A percentile compares a stretch with the other conserved stretches of the same genome.
Conservation (phyloP, 2,329 filamentous ascomycete species). For the Pseudogymnoascus sp. region DNA sequence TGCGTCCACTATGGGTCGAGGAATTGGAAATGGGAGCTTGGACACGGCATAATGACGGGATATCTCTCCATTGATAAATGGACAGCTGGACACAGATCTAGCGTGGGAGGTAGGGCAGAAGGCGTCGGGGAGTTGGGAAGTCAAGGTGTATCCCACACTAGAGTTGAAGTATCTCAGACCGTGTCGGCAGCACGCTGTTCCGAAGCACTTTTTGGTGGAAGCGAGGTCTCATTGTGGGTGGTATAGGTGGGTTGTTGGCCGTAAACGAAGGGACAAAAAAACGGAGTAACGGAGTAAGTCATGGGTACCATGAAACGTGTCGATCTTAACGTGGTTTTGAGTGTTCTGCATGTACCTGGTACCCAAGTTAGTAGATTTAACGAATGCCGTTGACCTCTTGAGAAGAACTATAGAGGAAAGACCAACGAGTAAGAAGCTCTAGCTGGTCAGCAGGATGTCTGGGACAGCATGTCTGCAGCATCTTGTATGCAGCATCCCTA, state of each 20-base stretch:
- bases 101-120: not conserved
- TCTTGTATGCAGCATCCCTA: conserved; percentile 4
- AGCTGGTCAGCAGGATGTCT: not conserved
- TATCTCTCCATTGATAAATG: conserved; percentile 6
- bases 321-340: not conserved
- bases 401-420: not conserved
- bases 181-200: not conserved
- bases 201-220: not conserved
- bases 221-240: not conserved
- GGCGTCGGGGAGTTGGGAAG: not conserved
- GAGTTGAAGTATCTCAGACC: not conserved
- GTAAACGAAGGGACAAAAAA: not conserved
- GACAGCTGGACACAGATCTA: not conserved
- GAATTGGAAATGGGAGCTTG: conserved; percentile 1
- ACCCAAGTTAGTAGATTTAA: not conserved
- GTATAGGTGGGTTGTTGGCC: not conserved
- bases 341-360: not conserved
- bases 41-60: not conserved
- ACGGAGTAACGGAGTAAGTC: not conserved
- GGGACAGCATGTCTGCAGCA: not conserved
- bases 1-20: conserved; percentile 3
- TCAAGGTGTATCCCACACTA: not conserved
- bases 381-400: not conserved
- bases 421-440: not conserved
- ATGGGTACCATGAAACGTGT: not conserved